Percentiles rank a stretch among this genome's conserved stretches.
Conservation (phyloP, 169 alveolate species). For the Plasmodium billcollinsi region DNA sequence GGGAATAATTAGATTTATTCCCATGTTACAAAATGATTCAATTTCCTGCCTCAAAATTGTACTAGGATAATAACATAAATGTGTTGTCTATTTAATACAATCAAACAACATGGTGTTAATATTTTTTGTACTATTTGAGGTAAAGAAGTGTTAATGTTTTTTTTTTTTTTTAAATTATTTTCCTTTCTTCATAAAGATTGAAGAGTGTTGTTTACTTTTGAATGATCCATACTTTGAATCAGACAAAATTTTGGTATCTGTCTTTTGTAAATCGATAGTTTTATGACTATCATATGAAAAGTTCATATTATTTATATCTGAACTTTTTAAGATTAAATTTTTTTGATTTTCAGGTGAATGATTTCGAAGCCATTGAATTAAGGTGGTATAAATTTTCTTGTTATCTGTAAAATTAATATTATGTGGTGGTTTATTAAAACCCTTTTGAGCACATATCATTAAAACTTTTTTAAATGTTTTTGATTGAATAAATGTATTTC, state of each 20-base stretch:
- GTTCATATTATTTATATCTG: not conserved
- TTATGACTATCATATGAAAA: slow-evolving; percentile 7
- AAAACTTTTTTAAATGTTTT: slow-evolving; percentile 54
- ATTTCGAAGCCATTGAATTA: slow-evolving; percentile 38
- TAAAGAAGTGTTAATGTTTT: not conserved
- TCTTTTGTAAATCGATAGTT: slow-evolving; percentile 11
- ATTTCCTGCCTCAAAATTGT: slow-evolving; percentile 10
- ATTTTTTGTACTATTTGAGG: slow-evolving; percentile 13
- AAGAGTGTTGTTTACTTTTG: slow-evolving; percentile 32
- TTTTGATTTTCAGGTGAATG: slow-evolving; percentile 59
- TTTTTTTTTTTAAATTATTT: slow-evolving; percentile 4
- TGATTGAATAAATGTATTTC: slow-evolving; percentile 36
- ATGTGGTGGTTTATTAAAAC: slow-evolving; percentile 73
- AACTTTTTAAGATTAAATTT: slow-evolving; percentile 1
- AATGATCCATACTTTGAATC: slow-evolving; percentile 8
- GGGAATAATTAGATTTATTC: too few species aligned
- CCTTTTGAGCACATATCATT: slow-evolving; percentile 60
- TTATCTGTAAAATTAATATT: slow-evolving; percentile 55
- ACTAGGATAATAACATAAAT: slow-evolving; percentile 21
- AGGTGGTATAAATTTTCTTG: slow-evolving; percentile 27
- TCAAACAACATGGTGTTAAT: slow-evolving; percentile 1
- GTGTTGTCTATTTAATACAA: slow-evolving; percentile 4
- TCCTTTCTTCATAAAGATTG: slow-evolving; percentile 10
- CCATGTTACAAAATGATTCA: too few species aligned
- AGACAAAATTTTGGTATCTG: slow-evolving; percentile 1